phyloP scores from a whole-genome alignment of 2,329 filamentous ascomycete genomes.

The Neonectria coccinea region DNA sequence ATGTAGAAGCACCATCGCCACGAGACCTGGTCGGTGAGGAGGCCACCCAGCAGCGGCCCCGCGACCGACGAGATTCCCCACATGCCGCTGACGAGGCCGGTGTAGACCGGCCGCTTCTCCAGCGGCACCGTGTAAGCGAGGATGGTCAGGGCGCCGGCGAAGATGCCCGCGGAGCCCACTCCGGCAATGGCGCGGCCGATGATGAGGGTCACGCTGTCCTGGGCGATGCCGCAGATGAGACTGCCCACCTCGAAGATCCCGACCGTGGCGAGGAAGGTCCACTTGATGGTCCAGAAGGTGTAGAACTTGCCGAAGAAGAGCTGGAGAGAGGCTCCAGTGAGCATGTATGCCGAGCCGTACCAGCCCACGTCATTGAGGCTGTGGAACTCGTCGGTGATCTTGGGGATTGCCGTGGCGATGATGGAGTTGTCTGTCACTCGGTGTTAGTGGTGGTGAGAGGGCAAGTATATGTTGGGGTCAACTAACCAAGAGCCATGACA shows the following conservation, averaged over 20 bases:
- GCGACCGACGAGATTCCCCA: slow-evolving; percentile 59
- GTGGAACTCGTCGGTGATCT: slow-evolving; percentile 57
- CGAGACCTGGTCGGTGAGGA: slow-evolving; percentile 51
- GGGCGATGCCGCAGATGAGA: slow-evolving; percentile 53
- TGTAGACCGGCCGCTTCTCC: slow-evolving; percentile 49
- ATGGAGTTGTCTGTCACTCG: slow-evolving; percentile 51
- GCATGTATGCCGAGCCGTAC: slow-evolving; percentile 60
- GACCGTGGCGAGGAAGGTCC: slow-evolving; percentile 53
- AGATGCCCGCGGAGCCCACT: slow-evolving; percentile 58
- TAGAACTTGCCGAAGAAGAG: slow-evolving; percentile 57
- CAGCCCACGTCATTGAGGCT: slow-evolving; percentile 62
- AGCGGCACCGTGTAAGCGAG: slow-evolving; percentile 54
- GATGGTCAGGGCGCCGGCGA: slow-evolving; percentile 58
- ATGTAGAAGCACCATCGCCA: slow-evolving; percentile 59
- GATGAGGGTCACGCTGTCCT: slow-evolving; percentile 50
- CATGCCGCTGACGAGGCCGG: slow-evolving; percentile 55
- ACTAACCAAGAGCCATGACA: slow-evolving; percentile 54
- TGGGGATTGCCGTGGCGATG: slow-evolving; percentile 58
- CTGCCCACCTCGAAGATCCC: slow-evolving; percentile 59
- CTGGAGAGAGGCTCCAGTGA: slow-evolving; percentile 56
- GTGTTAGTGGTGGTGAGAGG: slow-evolving; percentile 21
- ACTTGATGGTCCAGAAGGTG: slow-evolving; percentile 59
- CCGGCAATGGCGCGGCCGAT: slow-evolving; percentile 52
- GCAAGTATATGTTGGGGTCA: rapidly evolving
- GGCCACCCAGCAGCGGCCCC: slow-evolving; percentile 50